phyloP scores from a whole-genome alignment of 108 stramenopile species.

The Nitzschia palea region DNA sequence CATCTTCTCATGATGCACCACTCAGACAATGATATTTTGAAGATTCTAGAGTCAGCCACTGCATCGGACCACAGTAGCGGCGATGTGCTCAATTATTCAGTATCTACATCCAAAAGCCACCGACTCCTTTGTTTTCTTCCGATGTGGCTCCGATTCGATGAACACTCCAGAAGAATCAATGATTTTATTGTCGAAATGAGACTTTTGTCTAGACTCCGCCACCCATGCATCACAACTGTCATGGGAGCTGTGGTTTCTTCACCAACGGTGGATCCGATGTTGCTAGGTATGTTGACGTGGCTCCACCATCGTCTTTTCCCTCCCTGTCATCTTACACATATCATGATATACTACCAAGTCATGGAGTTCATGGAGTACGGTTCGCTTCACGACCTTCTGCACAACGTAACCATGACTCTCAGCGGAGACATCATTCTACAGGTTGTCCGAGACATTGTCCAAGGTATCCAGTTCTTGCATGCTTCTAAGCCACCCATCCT shows the following conservation, averaged over 20 bases:
- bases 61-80: constrained; percentile 4
- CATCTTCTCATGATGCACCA: not conserved
- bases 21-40: constrained; percentile 9
- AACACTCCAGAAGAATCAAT: constrained; percentile 5
- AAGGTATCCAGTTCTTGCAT: constrained; percentile 58
- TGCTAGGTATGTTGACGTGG: no score
- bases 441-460: constrained; percentile 51
- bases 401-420: constrained; percentile 51
- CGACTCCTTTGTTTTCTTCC: not conserved
- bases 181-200: constrained; percentile 60
- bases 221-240: constrained; percentile 69
- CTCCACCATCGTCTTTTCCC: no score
- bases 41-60: constrained; percentile 1
- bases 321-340: no score
- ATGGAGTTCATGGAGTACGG: constrained; percentile 55
- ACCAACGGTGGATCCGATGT: constrained; percentile 42
- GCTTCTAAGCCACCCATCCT: constrained; percentile 50
- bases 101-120: not conserved
- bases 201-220: constrained; percentile 49
- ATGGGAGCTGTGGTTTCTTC: constrained; percentile 45
- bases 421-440: constrained; percentile 57
- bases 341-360: no score
- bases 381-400: constrained; percentile 54
- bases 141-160: not conserved
- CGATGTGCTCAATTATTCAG: not conserved